phyloP scores from a whole-genome alignment of 352 stramenopile genomes.

The Peronosclerospora sorghi region DNA sequence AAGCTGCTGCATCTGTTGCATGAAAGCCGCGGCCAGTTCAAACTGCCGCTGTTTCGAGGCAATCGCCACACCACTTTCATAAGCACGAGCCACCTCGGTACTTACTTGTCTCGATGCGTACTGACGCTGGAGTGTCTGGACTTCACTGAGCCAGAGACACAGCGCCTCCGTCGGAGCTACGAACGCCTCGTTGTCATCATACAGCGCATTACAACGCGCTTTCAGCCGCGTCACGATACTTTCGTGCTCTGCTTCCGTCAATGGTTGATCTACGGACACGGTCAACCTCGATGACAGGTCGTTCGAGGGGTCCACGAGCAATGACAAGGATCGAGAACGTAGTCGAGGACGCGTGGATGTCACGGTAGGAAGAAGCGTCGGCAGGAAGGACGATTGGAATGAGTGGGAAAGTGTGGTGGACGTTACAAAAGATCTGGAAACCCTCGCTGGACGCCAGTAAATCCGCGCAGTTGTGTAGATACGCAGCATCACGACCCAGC shows the following conservation, averaged over 20 bases:
- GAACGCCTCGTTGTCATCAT: constrained; percentile 31
- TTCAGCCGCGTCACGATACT: constrained; percentile 29
- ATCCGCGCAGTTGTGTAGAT: constrained; percentile 1
- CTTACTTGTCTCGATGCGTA: constrained; percentile 3
- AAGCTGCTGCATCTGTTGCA: constrained; percentile 38
- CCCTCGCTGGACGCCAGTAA: not conserved
- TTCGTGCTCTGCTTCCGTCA: constrained; percentile 10
- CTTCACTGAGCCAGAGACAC: constrained; percentile 21
- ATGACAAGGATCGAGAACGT: constrained; percentile 5
- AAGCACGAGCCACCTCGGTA: constrained; percentile 30
- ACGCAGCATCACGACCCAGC: constrained; percentile 20
- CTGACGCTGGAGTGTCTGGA: constrained; percentile 19
- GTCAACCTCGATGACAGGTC: constrained; percentile 1
- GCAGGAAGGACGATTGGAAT: not conserved
- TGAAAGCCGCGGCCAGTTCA: constrained; percentile 25
- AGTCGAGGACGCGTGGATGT: not conserved
- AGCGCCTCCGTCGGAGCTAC: constrained; percentile 17
- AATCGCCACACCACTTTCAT: constrained; percentile 60
- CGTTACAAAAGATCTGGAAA: not conserved
- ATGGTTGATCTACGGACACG: not conserved
- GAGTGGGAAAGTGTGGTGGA: not conserved
- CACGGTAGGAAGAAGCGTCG: constrained; percentile 3
- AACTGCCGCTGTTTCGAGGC: constrained; percentile 65
- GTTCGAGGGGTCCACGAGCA: constrained; percentile 2
- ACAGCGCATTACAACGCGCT: constrained; percentile 42